Percentiles rank a stretch among this genome's conserved stretches.
These are phyloP conservation scores for Glarea lozoyensis DNA, from an alignment of 495 filamentous ascomycete species.

Conservation along the genomic window DNA sequence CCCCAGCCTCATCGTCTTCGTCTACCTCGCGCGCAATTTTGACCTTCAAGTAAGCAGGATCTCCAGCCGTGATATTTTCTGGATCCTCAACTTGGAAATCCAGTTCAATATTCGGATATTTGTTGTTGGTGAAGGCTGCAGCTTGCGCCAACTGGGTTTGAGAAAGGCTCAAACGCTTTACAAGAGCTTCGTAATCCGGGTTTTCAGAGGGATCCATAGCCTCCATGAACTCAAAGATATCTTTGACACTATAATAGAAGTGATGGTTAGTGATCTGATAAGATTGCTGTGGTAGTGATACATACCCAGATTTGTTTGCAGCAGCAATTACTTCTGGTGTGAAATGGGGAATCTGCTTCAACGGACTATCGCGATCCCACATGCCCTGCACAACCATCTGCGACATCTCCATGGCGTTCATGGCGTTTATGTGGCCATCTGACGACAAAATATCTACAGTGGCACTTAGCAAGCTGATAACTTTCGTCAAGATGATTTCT, in stretches of 20 bases:
- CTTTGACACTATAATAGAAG: constrained; percentile 53
- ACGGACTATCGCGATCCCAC: constrained; percentile 95
- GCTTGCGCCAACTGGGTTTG: constrained; percentile 78
- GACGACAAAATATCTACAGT: constrained; percentile 93
- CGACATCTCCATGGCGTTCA: constrained; percentile 98
- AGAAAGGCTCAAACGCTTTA: constrained; percentile 69
- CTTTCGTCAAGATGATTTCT: constrained; percentile 74
- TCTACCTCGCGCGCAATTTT: constrained; percentile 78
- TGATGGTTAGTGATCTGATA: constrained; percentile 27
- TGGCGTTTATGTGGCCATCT: constrained; percentile 91
- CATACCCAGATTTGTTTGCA: constrained; percentile 70
- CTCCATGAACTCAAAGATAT: constrained; percentile 98
- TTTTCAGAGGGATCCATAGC: constrained; percentile 94
- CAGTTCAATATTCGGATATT: constrained; percentile 89
- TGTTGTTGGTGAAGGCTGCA: constrained; percentile 93
- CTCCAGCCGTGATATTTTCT: constrained; percentile 68
- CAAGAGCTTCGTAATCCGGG: constrained; percentile 60
- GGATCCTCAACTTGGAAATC: constrained; percentile 78
- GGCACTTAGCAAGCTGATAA: constrained; percentile 82
- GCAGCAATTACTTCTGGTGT: constrained; percentile 72
- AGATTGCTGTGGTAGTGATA: constrained; percentile 15
- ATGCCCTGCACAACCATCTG: constrained; percentile 99
- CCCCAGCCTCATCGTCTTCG: constrained; percentile 47
- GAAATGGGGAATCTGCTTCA: constrained; percentile 98
- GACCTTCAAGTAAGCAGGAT: constrained; percentile 76